phyloP scores from a whole-genome alignment of 1,284 basidiomycete species.

The Bondarzewia mesenterica region DNA sequence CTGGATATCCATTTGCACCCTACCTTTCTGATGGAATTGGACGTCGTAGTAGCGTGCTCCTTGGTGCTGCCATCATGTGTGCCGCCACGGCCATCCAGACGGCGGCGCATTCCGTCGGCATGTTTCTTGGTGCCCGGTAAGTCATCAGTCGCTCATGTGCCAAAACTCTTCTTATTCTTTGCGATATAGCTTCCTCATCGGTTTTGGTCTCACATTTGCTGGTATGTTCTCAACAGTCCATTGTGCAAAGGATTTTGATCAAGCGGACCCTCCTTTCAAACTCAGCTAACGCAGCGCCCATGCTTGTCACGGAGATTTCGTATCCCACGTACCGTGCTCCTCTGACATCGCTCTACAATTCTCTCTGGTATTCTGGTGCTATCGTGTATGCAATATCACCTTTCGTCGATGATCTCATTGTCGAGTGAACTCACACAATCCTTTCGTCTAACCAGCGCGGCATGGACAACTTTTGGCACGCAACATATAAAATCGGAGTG shows the following conservation, averaged over 20 bases:
- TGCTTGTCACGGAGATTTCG: constrained; percentile 70
- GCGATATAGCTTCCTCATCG: constrained; percentile 59
- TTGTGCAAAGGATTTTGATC: neutral
- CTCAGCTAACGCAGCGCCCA: constrained; percentile 55
- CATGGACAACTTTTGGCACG: constrained; percentile 71
- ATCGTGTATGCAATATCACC: constrained; percentile 41
- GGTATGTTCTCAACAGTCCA: neutral
- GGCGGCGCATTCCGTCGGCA: constrained; percentile 62
- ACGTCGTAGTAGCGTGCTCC: constrained; percentile 50
- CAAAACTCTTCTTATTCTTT: neutral
- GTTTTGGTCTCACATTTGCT: constrained; percentile 72
- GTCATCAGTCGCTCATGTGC: constrained; percentile 9
- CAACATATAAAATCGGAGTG: constrained; percentile 56
- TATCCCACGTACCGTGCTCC: constrained; percentile 72
- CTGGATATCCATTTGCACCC: constrained; percentile 61
- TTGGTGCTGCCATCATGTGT: constrained; percentile 58
- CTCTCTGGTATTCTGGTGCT: constrained; percentile 73
- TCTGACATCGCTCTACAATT: constrained; percentile 68
- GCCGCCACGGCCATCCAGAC: constrained; percentile 60
- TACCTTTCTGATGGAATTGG: constrained; percentile 67
- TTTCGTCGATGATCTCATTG: neutral
- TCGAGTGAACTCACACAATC: neutral
- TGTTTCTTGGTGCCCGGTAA: constrained; percentile 75
- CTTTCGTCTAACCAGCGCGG: constrained; percentile 36
- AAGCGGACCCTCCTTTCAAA: neutral